Evolutionary conservation across 2,329 filamentous ascomycete species (phyloP).

Genomic region (Salinomyces thailandicus): DNA sequence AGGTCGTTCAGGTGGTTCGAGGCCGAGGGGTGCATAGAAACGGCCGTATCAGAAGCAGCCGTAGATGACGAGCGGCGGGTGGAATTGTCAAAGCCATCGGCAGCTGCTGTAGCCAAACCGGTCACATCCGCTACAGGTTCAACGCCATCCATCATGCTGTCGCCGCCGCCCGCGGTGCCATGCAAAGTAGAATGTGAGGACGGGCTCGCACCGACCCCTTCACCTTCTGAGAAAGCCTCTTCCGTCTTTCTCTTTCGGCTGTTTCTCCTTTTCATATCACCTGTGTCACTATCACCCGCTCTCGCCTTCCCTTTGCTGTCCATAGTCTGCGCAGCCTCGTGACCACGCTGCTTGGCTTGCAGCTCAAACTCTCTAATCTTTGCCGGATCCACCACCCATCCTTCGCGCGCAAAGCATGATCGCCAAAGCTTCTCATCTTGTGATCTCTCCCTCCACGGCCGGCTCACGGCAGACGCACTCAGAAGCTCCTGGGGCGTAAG

Average conservation of each 20-base stretch:
- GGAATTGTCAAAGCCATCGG: background rate
- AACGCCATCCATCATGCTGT: too few relatives aligned
- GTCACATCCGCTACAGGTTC: too few relatives aligned
- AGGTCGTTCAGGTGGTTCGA: background rate
- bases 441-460: slow-evolving; percentile 70
- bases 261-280: slow-evolving; percentile 40
- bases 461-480: slow-evolving; percentile 66
- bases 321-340: slow-evolving; percentile 29
- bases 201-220: slow-evolving; percentile 5
- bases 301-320: slow-evolving; percentile 31
- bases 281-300: slow-evolving; percentile 20
- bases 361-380: slow-evolving; percentile 17
- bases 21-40: slow-evolving; percentile 3
- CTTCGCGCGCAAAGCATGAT: slow-evolving; percentile 69
- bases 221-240: slow-evolving; percentile 25
- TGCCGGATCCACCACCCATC: slow-evolving; percentile 48
- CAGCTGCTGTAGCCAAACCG: background rate
- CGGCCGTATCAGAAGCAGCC: slow-evolving; percentile 4
- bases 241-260: slow-evolving; percentile 23
- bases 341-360: slow-evolving; percentile 10
- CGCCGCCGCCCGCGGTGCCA: too few relatives aligned
- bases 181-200: too few relatives aligned
- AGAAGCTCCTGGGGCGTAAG: slow-evolving; percentile 74
- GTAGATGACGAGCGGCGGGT: background rate
- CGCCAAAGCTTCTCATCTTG: slow-evolving; percentile 82